phyloP scores from a whole-genome alignment of 306 rosid genomes.

The Trifolium pratense region DNA sequence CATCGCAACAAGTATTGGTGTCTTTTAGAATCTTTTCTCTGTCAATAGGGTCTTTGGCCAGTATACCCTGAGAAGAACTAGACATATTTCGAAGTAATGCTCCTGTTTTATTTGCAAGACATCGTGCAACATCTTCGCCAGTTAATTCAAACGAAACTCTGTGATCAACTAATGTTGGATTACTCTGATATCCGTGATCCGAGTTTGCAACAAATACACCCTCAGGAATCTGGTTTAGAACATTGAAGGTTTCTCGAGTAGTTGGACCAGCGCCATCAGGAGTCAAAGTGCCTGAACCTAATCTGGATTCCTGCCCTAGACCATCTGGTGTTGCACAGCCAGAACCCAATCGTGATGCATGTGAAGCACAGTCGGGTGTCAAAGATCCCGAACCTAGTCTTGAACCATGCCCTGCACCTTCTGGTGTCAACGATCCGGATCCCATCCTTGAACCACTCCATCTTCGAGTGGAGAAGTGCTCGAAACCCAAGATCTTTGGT shows the following conservation, averaged over 20 bases:
- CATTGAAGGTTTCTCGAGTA: slow-evolving; percentile 41
- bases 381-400: slow-evolving; percentile 81
- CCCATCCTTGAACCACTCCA: slow-evolving; percentile 81
- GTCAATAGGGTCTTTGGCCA: slow-evolving; percentile 51
- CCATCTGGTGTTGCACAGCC: slow-evolving; percentile 92
- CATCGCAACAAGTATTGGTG: slow-evolving; percentile 40
- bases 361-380: slow-evolving; percentile 85
- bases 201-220: slow-evolving; percentile 63
- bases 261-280: slow-evolving; percentile 68
- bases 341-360: slow-evolving; percentile 76
- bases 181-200: slow-evolving; percentile 58
- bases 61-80: slow-evolving; percentile 57
- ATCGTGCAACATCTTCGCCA: slow-evolving; percentile 89
- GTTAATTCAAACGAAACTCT: slow-evolving; percentile 95
- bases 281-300: slow-evolving; percentile 66
- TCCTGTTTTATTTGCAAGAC: slow-evolving; percentile 78
- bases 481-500: slow-evolving; percentile 75
- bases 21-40: slow-evolving; percentile 50
- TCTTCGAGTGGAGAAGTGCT: slow-evolving; percentile 71
- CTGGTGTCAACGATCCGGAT: slow-evolving; percentile 92
- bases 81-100: slow-evolving; percentile 55
- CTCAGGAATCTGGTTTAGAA: slow-evolving; percentile 58
- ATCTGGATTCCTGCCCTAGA: slow-evolving; percentile 68
- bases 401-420: slow-evolving; percentile 77
- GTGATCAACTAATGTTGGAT: slow-evolving; percentile 61